Base-by-base conservation (phyloP, 805 yeast species). In the Zygotorulaspora florentina region DNA sequence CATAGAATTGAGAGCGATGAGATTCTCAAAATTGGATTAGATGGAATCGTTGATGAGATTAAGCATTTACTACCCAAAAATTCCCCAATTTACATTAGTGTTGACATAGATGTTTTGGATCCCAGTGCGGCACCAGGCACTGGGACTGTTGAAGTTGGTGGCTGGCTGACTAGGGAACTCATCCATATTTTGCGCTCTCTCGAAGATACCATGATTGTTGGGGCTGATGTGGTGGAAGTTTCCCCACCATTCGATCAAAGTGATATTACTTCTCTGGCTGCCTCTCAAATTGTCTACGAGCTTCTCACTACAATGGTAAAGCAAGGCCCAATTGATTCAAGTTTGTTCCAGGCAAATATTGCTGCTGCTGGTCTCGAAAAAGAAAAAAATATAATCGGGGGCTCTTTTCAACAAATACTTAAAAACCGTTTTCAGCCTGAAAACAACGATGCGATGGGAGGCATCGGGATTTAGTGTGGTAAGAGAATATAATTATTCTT, bases 131-230 rank as follows among this genome's bases (percentile, higher is more conserved):
- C 87, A 2, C 86, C 90, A 12, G 90, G 86, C 1, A 84, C 91
- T 0, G 93, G 93, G 8, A 85, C 93, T 3, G 77, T 83, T 54
- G 93, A 85, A 58, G 78, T 76, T 3, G 93, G 89, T 12, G 93
- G 93, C 2, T 76, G 83, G 72, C 73, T 80, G 11, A 69, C 83
- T 0, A 70, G 91, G 39, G 91, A 85, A 58, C 66, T 84, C 29
- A 72, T 82, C 49, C 67, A 73, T 6, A 64, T 84, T 18, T 53
- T 85, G 36, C 82, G 85, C 45, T 80, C 77, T 1, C 64, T 85
- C 13, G 80, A 77, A 38, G 80, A 79, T 1, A 64, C 84, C 46
- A 73, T 80, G 47, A 49, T 85, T 35, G 80, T 85, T 3, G 91
- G 91, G 17, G 87, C 84, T 11, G 93, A 85, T 56, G 73, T 85